Base-by-base conservation (phyloP, 169 alveolate species). In the Perkinsus olseni region DNA sequence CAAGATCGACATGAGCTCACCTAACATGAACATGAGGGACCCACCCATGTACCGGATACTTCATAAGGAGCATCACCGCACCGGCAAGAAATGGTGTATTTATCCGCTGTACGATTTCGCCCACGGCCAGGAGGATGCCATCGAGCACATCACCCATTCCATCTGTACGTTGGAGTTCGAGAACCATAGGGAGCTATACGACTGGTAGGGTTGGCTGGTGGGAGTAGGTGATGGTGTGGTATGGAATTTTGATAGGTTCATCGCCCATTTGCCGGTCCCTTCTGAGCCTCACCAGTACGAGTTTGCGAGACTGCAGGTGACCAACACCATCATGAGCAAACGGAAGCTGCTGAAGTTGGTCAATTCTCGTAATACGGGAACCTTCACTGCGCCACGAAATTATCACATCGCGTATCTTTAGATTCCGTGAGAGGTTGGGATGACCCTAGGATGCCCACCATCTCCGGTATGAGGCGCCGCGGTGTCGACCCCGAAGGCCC, bases 41-140 rank as follows among this genome's bases (percentile, higher is more conserved):
- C 99, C 99, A 0, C 98, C 98, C 48, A 98, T 99, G 74, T 99
- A 98, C 95, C 95, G 99, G 91, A 97, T 97, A 39, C 95, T 96
- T 39, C 95, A 95, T 82, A 95, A 96, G 91, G 38, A 36, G 91
- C 99, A 99, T 94, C 99, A 99, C 8, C 99, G 99, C 92, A 99
- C 99, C 31, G 99, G 99, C 31, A 97, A 98, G 93, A 97, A 97
- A 94, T 99, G 99, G 99, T 96, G 98, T 93, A 98, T 99, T 31
- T 99, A 99, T 95, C 99, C 99, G 0, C 98, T 99, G 96, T 99
- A 99, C 96, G 99, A 99, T 96, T 99, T 97, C 95, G 99, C 99
- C 13, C 99, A 99, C 93, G 99, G 99, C 39, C 98, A 99, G 93
- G 97, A 98, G 74, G 99, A 99, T 94, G 98, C 99, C 24, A 96